These are phyloP conservation scores for Sporobolomyces pararoseus DNA, from an alignment of 768 basidiomycete genomes.

Conservation along the genomic window DNA sequence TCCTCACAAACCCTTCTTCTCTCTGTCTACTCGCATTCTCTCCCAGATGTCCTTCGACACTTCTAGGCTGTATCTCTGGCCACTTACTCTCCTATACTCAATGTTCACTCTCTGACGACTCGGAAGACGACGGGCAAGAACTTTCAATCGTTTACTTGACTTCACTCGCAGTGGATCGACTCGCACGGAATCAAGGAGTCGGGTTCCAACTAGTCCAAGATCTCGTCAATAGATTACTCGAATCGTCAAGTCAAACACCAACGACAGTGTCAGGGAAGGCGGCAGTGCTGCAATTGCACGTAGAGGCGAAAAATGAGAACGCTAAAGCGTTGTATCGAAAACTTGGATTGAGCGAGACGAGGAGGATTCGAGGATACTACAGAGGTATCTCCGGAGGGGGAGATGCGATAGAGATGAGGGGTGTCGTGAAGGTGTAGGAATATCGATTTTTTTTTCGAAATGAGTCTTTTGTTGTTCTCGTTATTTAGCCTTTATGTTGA, in stretches of 20 bases:
- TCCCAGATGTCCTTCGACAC: neutral
- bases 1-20: slow-evolving; percentile 17
- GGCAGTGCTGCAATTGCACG: slow-evolving; percentile 14
- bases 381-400: neutral
- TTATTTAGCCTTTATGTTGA: no score
- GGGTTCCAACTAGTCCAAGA: neutral
- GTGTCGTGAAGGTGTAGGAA: neutral
- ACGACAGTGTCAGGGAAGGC: neutral
- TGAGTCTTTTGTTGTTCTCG: no score
- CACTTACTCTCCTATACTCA: slow-evolving; percentile 6
- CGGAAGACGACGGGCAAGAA: neutral
- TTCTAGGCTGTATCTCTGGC: slow-evolving; percentile 13
- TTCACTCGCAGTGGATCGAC: slow-evolving; percentile 12
- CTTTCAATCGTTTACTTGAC: slow-evolving; percentile 17
- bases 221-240: neutral
- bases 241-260: no score
- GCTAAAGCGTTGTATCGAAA: slow-evolving; percentile 12
- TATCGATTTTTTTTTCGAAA: no score
- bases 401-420: slow-evolving; percentile 22
- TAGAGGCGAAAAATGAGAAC: slow-evolving; percentile 1
- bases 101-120: slow-evolving; percentile 3
- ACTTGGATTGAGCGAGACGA: neutral
- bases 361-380: slow-evolving; percentile 12
- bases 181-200: neutral
- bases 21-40: slow-evolving; percentile 24